phyloP scores from a whole-genome alignment of 805 yeast species.

The Metahyphopichia silvanorum region DNA sequence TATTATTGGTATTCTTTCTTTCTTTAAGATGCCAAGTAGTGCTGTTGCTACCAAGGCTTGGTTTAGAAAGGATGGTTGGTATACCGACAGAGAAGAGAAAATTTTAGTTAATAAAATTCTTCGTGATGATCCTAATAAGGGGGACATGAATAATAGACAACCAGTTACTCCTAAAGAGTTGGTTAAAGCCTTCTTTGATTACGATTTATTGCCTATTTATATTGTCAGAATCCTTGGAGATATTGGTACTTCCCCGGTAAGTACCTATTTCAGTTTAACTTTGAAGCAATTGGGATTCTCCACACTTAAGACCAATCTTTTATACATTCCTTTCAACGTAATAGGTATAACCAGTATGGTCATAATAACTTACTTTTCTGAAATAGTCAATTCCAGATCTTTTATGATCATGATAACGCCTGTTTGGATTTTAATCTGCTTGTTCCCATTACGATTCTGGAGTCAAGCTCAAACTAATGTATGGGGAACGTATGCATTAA shows the following conservation, averaged over 20 bases:
- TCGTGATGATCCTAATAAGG: conserved; percentile 27
- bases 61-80: conserved; percentile 45
- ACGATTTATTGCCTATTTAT: conserved; percentile 26
- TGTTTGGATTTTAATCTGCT: conserved; percentile 15
- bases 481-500: conserved; percentile 44
- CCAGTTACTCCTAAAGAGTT: conserved; percentile 17
- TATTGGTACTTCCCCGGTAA: conserved; percentile 15
- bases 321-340: conserved; percentile 47
- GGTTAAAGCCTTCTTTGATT: conserved; percentile 13
- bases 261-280: conserved; percentile 44
- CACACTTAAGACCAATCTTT: conserved; percentile 51
- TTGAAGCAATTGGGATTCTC: conserved; percentile 49
- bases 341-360: conserved; percentile 20
- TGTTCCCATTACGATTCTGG: conserved; percentile 36
- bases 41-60: conserved; percentile 50
- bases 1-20: conserved; percentile 45
- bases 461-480: conserved; percentile 31
- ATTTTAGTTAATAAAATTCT: conserved; percentile 23
- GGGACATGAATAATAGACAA: conserved; percentile 27
- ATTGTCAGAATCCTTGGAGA: conserved; percentile 35
- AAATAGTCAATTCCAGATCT: conserved; percentile 17
- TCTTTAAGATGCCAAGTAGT: conserved; percentile 52
- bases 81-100: conserved; percentile 21
- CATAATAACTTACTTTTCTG: conserved; percentile 18
- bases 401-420: conserved; percentile 10